A percentile compares a stretch with the other conserved stretches of the same genome.
These are phyloP conservation scores for Parachaetomium inaequale DNA, from an alignment of 495 filamentous ascomycete species.

Conservation along the genomic window DNA sequence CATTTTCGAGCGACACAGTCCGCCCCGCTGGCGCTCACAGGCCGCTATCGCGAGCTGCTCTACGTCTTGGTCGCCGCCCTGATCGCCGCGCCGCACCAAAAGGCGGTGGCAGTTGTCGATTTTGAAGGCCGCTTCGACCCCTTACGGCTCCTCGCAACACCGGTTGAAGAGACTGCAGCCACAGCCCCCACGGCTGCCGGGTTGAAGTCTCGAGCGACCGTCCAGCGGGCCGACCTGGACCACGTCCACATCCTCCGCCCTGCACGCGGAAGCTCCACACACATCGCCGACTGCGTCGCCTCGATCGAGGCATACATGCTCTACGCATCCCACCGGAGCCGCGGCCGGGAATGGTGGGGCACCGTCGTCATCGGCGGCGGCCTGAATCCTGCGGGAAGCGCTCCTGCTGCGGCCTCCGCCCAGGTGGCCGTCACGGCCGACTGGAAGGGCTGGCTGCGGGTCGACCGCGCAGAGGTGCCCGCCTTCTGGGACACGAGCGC, in stretches of 20 bases:
- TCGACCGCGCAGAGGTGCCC: slow-evolving; percentile 41
- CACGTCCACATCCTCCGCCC: slow-evolving; percentile 45
- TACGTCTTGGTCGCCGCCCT: slow-evolving; percentile 59
- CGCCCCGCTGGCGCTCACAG: slow-evolving; percentile 40
- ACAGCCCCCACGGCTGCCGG: neutral
- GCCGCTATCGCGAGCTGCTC: slow-evolving; percentile 64
- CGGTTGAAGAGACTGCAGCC: neutral
- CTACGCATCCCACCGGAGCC: slow-evolving; percentile 42
- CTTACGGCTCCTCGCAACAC: slow-evolving; percentile 44
- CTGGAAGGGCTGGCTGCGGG: slow-evolving; percentile 49
- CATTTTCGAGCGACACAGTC: slow-evolving; percentile 39
- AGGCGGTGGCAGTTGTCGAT: slow-evolving; percentile 68
- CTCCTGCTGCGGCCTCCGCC: slow-evolving; percentile 16
- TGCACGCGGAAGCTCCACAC: slow-evolving; percentile 15
- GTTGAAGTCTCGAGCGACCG: neutral
- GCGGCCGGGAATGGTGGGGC: slow-evolving; percentile 48
- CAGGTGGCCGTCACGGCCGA: slow-evolving; percentile 35
- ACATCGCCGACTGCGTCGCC: slow-evolving; percentile 29
- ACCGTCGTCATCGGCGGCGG: slow-evolving; percentile 45
- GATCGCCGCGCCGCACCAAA: slow-evolving; percentile 50
- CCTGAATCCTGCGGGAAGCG: slow-evolving; percentile 3
- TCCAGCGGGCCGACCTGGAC: slow-evolving; percentile 27
- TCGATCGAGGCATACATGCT: slow-evolving; percentile 47
- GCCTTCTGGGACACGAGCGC: slow-evolving; percentile 19
- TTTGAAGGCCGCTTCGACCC: slow-evolving; percentile 64